Conservation (phyloP, 78 protist species). For the Cyanophora paradoxa region DNA sequence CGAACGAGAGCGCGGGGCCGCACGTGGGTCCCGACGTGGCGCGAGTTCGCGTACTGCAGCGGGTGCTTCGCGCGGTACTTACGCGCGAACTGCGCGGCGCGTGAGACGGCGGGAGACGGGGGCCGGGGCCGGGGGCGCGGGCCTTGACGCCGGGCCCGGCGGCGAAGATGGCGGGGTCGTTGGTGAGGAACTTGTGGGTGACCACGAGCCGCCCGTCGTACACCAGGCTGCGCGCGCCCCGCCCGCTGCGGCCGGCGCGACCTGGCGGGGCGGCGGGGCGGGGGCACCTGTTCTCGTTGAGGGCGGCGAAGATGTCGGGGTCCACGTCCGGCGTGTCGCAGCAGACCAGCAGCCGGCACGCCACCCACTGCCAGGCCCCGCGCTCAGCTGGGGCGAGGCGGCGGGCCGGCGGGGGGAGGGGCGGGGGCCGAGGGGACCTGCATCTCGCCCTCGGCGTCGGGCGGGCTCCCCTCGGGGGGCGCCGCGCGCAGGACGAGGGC, state of each 20-base stretch:
- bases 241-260: too few relatives aligned
- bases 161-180: conserved; percentile 20
- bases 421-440: background rate
- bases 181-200: conserved; percentile 15
- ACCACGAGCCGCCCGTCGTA: conserved; percentile 31
- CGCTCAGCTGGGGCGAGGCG: background rate
- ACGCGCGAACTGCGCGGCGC: conserved; percentile 18
- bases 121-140: too few relatives aligned
- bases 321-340: conserved; percentile 11
- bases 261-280: too few relatives aligned
- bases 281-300: conserved; percentile 16
- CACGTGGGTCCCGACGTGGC: too few relatives aligned
- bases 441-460: background rate
- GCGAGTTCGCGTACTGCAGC: background rate
- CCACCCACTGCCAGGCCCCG: too few relatives aligned
- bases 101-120: too few relatives aligned
- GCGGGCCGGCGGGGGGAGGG: background rate
- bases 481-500: background rate
- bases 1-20: too few relatives aligned
- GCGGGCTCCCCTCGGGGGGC: too few relatives aligned
- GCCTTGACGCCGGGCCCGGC: conserved; percentile 17
- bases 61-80: background rate
- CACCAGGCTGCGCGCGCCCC: too few relatives aligned
- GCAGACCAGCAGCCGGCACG: conserved; percentile 3
- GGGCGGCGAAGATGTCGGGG: conserved; percentile 4